A percentile compares a stretch with the other conserved stretches of the same genome.
Conservation (phyloP, 805 yeast genomes). For the Ogataea saltuana region DNA sequence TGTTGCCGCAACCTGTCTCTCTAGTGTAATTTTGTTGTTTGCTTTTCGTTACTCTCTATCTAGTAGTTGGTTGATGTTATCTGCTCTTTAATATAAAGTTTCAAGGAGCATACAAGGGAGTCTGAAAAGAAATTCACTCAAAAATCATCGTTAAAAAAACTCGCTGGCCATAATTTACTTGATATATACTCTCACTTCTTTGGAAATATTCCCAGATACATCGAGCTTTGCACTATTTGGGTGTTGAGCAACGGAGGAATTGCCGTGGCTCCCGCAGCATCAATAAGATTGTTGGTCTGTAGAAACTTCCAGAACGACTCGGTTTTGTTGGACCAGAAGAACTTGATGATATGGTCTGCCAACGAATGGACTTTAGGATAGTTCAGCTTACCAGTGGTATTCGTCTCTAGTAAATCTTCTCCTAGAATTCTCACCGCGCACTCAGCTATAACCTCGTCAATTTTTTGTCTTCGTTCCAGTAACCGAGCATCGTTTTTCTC, state of each 20-base stretch:
- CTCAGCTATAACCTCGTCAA: slow-evolving; percentile 27
- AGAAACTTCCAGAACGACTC: slow-evolving; percentile 28
- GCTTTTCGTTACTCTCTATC: too few species aligned
- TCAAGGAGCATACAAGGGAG: too few species aligned
- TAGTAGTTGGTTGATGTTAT: too few species aligned
- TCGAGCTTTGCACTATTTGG: slow-evolving; percentile 24
- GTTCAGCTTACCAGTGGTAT: slow-evolving; percentile 14
- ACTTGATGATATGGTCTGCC: slow-evolving; percentile 33
- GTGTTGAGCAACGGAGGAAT: slow-evolving; percentile 19
- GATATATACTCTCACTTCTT: slow-evolving; percentile 14
- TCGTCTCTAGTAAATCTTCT: slow-evolving; percentile 9
- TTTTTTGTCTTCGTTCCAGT: slow-evolving; percentile 13
- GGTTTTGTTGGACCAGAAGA: slow-evolving; percentile 30
- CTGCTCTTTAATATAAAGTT: too few species aligned
- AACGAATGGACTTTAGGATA: slow-evolving; percentile 29
- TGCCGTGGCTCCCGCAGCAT: neutral
- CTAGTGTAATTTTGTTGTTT: neutral
- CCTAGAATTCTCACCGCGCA: slow-evolving; percentile 20
- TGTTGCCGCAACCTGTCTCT: too few species aligned
- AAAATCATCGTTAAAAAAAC: neutral
- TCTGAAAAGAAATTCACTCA: neutral
- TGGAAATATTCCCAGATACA: slow-evolving; percentile 23
- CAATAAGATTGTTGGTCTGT: slow-evolving; percentile 20
- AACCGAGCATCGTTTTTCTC: slow-evolving; percentile 5
- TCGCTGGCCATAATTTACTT: too few species aligned